Evolutionary conservation across 805 yeast species (phyloP).

Genomic region (Yarrowia phangngaensis): DNA sequence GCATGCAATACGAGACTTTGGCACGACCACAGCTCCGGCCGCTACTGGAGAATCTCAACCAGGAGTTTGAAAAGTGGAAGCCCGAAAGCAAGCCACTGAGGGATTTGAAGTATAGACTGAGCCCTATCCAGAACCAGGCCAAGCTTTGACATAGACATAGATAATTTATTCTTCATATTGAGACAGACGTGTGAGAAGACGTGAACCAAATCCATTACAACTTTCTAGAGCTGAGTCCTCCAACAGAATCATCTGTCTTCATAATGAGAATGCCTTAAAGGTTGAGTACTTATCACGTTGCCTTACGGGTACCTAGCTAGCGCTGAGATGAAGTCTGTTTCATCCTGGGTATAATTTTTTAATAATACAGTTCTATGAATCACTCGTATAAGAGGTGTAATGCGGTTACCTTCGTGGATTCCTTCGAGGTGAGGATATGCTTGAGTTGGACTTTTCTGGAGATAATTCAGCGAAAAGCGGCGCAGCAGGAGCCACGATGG

Average conservation of each 20-base stretch:
- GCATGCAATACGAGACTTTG: slow-evolving; percentile 61
- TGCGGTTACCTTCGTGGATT: slow-evolving; percentile 7
- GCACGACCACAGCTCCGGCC: slow-evolving; percentile 45
- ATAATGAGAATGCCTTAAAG: no score
- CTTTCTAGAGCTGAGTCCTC: no score
- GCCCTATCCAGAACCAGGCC: slow-evolving; percentile 45
- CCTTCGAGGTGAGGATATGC: slow-evolving; percentile 1
- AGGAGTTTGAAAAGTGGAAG: slow-evolving; percentile 78
- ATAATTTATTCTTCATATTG: not conserved
- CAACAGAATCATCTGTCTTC: no score
- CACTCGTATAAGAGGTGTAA: no score
- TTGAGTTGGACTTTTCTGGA: slow-evolving; percentile 1
- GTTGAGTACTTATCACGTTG: no score
- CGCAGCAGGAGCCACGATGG: slow-evolving; percentile 3
- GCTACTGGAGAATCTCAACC: slow-evolving; percentile 58
- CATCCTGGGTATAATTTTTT: no score
- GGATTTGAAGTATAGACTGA: slow-evolving; percentile 76
- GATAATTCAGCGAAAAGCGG: slow-evolving; percentile 12
- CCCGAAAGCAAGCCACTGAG: slow-evolving; percentile 79
- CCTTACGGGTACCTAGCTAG: no score
- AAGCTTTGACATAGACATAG: slow-evolving; percentile 10
- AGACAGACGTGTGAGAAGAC: not conserved
- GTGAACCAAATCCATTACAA: no score
- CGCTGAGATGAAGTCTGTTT: no score
- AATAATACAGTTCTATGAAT: slow-evolving; percentile 7